A percentile compares a stretch with the other conserved stretches of the same genome.
phyloP scores from a whole-genome alignment of 2,329 filamentous ascomycete species.

The Fusarium sp. region DNA sequence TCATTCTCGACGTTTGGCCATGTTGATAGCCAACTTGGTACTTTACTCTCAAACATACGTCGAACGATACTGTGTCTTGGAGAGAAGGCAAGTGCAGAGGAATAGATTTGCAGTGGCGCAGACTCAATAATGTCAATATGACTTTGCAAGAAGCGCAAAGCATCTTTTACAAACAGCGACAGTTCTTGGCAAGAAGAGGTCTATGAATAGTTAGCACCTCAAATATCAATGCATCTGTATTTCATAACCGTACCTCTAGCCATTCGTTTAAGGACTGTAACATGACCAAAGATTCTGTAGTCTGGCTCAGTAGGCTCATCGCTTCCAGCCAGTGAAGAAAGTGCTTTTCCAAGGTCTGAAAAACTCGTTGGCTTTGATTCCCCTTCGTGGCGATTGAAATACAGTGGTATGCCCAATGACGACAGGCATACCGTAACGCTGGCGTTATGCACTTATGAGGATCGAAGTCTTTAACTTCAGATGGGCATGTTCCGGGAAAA shows the following conservation, averaged over 20 bases:
- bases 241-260: background rate
- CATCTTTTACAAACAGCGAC: background rate
- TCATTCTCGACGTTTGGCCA: background rate
- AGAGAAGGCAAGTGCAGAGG: background rate
- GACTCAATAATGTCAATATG: background rate
- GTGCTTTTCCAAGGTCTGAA: accelerated
- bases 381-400: background rate
- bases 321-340: background rate
- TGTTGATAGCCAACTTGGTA: background rate
- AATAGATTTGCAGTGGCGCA: background rate
- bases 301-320: background rate
- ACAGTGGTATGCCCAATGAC: constrained; percentile 51
- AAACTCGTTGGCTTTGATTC: too few relatives aligned
- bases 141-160: background rate
- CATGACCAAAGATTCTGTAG: accelerated
- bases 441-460: background rate
- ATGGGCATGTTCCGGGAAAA: background rate
- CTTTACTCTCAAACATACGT: background rate
- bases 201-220: background rate
- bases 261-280: background rate
- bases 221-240: too few relatives aligned
- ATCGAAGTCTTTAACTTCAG: accelerated
- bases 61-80: background rate
- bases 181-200: accelerated
- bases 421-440: constrained; percentile 11